Evolutionary conservation across 2,329 filamentous ascomycete genomes (phyloP), one percentile per base, ranked within the genome.

Genomic region (Arthroderma sp.): DNA sequence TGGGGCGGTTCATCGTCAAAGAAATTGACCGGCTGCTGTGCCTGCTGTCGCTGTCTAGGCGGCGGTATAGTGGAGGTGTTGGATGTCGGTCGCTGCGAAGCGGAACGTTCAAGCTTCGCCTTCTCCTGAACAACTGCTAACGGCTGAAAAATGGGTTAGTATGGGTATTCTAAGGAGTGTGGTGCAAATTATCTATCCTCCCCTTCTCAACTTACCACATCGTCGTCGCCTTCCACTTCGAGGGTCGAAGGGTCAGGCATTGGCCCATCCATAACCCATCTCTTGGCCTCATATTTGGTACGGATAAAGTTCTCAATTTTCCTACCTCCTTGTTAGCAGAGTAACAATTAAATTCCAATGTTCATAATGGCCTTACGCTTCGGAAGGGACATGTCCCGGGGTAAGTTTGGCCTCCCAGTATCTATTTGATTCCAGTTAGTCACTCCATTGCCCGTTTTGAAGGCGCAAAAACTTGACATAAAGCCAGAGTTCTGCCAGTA

Each of bases 281-380:
- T 77, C 76, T 94, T 96, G 44, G 91, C 83, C 64, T 98, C 91
- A 65, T 98, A 98, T 67, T 98, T 98, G 46, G 93, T 98, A 53
- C 91, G 81, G 57, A 98, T 96, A 60, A 98, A 98, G 72, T 96
- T 98, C 74, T 98, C 91, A 56, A 98, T 96, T 74, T 98, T 98
- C 53, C 73, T 76, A 48, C 44, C 33, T 11, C 8, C 37, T 29
- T 32, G 6, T 38, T 2, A 34, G 32, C 8, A 34, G 11, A 34
- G 8, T 9, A 11, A 34, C 32, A 34, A 34, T 8, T 34, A 37
- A 44, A 39, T 42, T 38, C 29, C 36, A 27, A 27, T 9, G 5
- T 27, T 5, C 15, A 10, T 36, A 41, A 36, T 48, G 40, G 47
- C 65, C 70, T 55, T 63, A 75, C 70, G 84, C 77, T 70, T 98